Evolutionary conservation across 257 asterid species (phyloP).

Genomic region (Eucommia ulmoides): DNA sequence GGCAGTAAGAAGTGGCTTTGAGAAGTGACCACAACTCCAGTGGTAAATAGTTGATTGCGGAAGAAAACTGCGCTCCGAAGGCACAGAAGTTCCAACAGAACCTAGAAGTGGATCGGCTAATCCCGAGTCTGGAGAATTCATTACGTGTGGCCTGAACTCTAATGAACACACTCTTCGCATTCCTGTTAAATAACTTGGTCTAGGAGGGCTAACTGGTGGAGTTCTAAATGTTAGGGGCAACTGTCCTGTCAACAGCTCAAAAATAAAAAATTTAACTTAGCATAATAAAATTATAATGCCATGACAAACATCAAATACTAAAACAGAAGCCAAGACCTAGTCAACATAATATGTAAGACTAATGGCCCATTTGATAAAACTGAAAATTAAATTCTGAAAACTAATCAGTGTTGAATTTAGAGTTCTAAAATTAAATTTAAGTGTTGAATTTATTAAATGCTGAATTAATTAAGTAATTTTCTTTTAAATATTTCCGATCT

Average conservation of each 20-base stretch:
- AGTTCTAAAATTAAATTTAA: too few relatives aligned
- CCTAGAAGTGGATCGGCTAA: conserved; percentile 93
- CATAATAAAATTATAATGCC: too few relatives aligned
- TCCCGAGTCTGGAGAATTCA: conserved; percentile 87
- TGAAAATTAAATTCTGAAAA: too few relatives aligned
- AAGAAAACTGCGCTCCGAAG: conserved; percentile 86
- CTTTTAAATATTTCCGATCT: too few relatives aligned
- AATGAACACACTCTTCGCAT: conserved; percentile 93
- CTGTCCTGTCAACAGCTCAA: conserved; percentile 40
- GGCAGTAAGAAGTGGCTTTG: conserved; percentile 92
- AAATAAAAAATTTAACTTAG: conserved; percentile 1
- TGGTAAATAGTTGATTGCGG: conserved; percentile 85
- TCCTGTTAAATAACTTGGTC: conserved; percentile 81
- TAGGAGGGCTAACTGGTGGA: conserved; percentile 99
- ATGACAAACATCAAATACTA: too few relatives aligned
- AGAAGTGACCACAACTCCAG: conserved; percentile 98
- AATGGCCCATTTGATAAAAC: too few relatives aligned
- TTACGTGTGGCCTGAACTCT: conserved; percentile 87
- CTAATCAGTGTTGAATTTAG: too few relatives aligned
- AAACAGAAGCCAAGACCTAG: too few relatives aligned
- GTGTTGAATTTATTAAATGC: too few relatives aligned
- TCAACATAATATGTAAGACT: too few relatives aligned
- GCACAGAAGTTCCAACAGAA: conserved; percentile 57
- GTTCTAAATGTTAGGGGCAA: conserved; percentile 89
- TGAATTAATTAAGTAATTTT: too few relatives aligned